These are phyloP conservation scores for Syzygium syzygioides DNA, from an alignment of 441 rosid genomes.

Conservation along the genomic window DNA sequence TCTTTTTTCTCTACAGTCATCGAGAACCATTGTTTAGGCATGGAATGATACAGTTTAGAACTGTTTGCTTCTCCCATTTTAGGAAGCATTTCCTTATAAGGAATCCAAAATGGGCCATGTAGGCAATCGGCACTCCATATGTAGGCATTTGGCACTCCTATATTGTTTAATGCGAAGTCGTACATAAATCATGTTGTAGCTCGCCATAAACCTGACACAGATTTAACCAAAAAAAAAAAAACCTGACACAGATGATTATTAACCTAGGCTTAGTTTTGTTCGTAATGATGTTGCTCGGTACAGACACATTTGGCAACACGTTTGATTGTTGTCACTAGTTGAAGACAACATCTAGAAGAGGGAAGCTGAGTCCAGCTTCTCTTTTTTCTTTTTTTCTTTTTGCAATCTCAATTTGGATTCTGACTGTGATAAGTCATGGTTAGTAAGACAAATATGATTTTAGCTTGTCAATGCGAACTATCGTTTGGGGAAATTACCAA, in stretches of 20 bases:
- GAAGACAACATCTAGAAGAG: constrained; percentile 11
- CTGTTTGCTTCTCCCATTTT: constrained; percentile 20
- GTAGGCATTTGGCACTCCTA: constrained; percentile 16
- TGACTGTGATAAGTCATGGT: neutral
- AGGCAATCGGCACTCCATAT: constrained; percentile 15
- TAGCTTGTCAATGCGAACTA: neutral
- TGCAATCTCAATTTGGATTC: neutral
- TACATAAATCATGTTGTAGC: neutral
- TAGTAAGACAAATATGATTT: neutral
- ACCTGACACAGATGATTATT: constrained; percentile 24
- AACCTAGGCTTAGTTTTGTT: constrained; percentile 23
- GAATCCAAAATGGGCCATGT: constrained; percentile 18
- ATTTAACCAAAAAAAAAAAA: neutral
- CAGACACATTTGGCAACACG: neutral
- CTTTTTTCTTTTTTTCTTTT: neutral
- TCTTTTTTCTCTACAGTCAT: neutral
- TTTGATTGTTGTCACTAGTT: neutral
- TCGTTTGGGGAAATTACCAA: no score
- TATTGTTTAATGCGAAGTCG: neutral
- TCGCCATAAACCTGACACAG: constrained; percentile 18
- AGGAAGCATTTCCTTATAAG: constrained; percentile 33
- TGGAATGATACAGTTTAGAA: constrained; percentile 14
- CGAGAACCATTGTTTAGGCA: neutral
- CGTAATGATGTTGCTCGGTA: neutral
- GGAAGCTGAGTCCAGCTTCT: constrained; percentile 29